Base-by-base conservation (phyloP, 306 rosid genomes). In the Malus asiatica region DNA sequence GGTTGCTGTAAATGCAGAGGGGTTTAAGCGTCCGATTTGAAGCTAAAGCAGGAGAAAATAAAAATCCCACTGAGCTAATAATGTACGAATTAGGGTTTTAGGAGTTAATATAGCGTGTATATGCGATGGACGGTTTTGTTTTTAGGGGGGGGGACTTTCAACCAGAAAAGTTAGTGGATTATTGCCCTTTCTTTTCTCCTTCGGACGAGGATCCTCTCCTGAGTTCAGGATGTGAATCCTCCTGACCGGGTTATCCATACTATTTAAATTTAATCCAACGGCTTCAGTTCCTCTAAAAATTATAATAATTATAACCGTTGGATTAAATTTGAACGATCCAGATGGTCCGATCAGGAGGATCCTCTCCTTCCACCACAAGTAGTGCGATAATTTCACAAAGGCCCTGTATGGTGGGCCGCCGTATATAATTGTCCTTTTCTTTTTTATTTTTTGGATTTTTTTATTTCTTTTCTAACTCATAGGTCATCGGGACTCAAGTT, bases 21-120 rank as follows among this genome's bases (percentile, higher is more conserved):
- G 45, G 20, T 32, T 27, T 35, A 74, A 18, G 64, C 8, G 3
- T 57, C 66, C 57, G 76, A 19, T 19, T 44, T 25, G 29, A 1
- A 25, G 14, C 8, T 4, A 11, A 10, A 35, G 68, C 14, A 64
- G 45, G 52, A 33, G 10, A 22, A 51, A 61, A 14, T 19, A 38
- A 38, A 44, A 73, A 65, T 74, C 59, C 74, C 57, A 76, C 33
- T 10, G 25, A 25, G 45, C 16, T 70, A 20, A 20, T n/a, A 18
- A 1, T 0, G 20, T 16, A 7, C 60, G 69, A 72, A 9, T 42
- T 76, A 79, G 84, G 87, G 87, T 76, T 83, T 83, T 60, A 79
- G 79, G 77, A 44, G 74, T 5, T 27, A 16, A 3, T 48, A 58
- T 51, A 52, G 22, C 1, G 78, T 66, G 73, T 30, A 25, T 15